phyloP scores from a whole-genome alignment of 306 rosid species.

The Pyrus betulifolia region DNA sequence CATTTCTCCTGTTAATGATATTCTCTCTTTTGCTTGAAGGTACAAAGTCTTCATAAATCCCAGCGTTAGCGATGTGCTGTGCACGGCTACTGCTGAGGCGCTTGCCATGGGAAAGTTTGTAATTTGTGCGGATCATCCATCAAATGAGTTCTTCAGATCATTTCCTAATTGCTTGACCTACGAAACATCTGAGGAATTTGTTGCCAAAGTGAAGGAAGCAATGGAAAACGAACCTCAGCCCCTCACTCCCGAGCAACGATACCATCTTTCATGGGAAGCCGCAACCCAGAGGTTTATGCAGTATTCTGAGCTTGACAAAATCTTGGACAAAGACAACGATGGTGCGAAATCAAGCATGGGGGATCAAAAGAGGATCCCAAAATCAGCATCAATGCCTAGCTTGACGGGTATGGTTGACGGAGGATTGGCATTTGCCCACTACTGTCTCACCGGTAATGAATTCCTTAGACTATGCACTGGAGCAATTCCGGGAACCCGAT shows the following conservation, averaged over 20 bases:
- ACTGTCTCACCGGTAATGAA: constrained; percentile 86
- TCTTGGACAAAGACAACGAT: constrained; percentile 37
- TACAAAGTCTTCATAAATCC: constrained; percentile 98
- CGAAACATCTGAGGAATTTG: constrained; percentile 79
- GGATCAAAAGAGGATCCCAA: constrained; percentile 24
- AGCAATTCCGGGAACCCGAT: constrained; percentile 87
- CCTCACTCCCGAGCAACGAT: constrained; percentile 80
- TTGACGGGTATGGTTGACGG: constrained; percentile 65
- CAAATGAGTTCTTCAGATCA: constrained; percentile 82
- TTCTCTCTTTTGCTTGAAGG: constrained; percentile 42
- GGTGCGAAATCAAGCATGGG: constrained; percentile 19
- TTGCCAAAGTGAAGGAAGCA: constrained; percentile 85
- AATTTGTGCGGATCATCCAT: constrained; percentile 91
- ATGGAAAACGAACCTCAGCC: constrained; percentile 76
- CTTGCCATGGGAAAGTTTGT: constrained; percentile 99
- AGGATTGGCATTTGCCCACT: constrained; percentile 90
- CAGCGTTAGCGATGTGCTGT: constrained; percentile 84
- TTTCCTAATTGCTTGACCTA: constrained; percentile 90
- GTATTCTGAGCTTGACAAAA: constrained; percentile 66
- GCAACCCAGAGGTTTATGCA: constrained; percentile 91
- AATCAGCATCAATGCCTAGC: constrained; percentile 53
- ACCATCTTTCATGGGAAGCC: constrained; percentile 94
- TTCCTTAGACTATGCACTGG: constrained; percentile 79
- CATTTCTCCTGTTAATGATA: background rate
- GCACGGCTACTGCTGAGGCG: constrained; percentile 98